phyloP scores from a whole-genome alignment of 495 filamentous ascomycete genomes.

The Aspergillus cavernicola region DNA sequence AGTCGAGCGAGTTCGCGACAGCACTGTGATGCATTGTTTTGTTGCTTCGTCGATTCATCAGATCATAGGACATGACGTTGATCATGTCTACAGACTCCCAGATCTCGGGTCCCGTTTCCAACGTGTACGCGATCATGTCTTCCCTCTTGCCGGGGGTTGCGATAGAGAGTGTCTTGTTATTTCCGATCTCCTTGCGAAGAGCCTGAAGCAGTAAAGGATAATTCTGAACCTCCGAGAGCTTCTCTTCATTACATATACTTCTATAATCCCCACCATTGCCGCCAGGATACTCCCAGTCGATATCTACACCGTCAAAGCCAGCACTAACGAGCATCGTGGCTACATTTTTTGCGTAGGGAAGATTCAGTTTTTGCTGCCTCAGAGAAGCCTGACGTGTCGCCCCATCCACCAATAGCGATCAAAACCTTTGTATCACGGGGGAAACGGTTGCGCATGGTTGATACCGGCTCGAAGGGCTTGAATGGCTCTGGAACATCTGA shows the following conservation, averaged over 20 bases:
- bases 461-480: slow-evolving; percentile 60
- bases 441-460: slow-evolving; percentile 56
- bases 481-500: slow-evolving; percentile 39
- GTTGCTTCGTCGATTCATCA: slow-evolving; percentile 72
- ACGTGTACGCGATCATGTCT: slow-evolving; percentile 72
- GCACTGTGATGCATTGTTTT: slow-evolving; percentile 65
- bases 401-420: slow-evolving; percentile 74
- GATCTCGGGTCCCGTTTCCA: slow-evolving; percentile 57
- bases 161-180: slow-evolving; percentile 60
- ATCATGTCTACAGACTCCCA: slow-evolving; percentile 64
- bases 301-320: slow-evolving; percentile 67
- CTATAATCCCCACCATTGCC: slow-evolving; percentile 79
- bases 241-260: too few species aligned
- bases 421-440: slow-evolving; percentile 56
- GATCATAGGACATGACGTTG: slow-evolving; percentile 76
- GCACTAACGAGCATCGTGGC: slow-evolving; percentile 51
- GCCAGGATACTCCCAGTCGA: slow-evolving; percentile 81
- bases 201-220: slow-evolving; percentile 61
- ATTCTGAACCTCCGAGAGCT: slow-evolving; percentile 58
- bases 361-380: slow-evolving; percentile 51
- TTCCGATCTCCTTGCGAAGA: slow-evolving; percentile 57
- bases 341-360: slow-evolving; percentile 62
- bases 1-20: slow-evolving; percentile 49
- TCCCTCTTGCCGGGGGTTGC: slow-evolving; percentile 63
- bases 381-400: slow-evolving; percentile 61